Evolutionary conservation across 2,329 filamentous ascomycete species (phyloP).

Genomic region (Alternaria postmessia): DNA sequence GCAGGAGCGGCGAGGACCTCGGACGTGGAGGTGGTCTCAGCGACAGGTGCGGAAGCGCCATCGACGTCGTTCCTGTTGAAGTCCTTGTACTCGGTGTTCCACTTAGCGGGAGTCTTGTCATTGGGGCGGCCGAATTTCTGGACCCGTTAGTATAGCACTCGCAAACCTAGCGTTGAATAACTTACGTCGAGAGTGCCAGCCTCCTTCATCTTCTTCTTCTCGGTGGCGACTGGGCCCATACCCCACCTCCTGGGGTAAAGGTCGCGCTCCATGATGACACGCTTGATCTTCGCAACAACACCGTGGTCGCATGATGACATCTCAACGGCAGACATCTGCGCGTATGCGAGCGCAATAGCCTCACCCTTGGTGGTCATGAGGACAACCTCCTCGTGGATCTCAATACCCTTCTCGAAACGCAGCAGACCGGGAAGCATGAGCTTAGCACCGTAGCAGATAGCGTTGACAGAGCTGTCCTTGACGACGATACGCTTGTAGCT

Average conservation of each 20-base stretch:
- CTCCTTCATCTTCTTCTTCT: conserved; percentile 99
- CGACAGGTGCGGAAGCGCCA: conserved; percentile 33
- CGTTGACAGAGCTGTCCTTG: conserved; percentile 96
- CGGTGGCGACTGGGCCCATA: conserved; percentile 86
- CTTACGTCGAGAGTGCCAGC: conserved; percentile 90
- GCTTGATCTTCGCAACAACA: conserved; percentile 98
- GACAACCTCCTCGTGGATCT: conserved; percentile 95
- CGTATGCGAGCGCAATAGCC: conserved; percentile 94
- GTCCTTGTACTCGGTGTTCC: conserved; percentile 93
- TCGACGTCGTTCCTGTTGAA: conserved; percentile 53
- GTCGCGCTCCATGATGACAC: conserved; percentile 99
- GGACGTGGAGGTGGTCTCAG: conserved; percentile 42
- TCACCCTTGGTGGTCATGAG: conserved; percentile 99
- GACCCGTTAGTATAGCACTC: conserved; percentile 42
- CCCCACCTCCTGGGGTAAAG: conserved; percentile 97
- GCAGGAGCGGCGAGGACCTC: conserved; percentile 50
- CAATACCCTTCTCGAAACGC: conserved; percentile 89
- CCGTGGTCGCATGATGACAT: conserved; percentile 97
- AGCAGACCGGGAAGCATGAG: conserved; percentile 97
- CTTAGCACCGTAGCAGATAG: conserved; percentile 98
- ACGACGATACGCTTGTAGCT: conserved; percentile 97
- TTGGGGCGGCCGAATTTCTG: conserved; percentile 92
- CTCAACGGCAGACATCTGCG: conserved; percentile 97
- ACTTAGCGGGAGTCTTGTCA: conserved; percentile 91
- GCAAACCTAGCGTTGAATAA: conserved; percentile 8